Conservation (phyloP, 2,329 filamentous ascomycete genomes). For the Trichoderma koningii region DNA sequence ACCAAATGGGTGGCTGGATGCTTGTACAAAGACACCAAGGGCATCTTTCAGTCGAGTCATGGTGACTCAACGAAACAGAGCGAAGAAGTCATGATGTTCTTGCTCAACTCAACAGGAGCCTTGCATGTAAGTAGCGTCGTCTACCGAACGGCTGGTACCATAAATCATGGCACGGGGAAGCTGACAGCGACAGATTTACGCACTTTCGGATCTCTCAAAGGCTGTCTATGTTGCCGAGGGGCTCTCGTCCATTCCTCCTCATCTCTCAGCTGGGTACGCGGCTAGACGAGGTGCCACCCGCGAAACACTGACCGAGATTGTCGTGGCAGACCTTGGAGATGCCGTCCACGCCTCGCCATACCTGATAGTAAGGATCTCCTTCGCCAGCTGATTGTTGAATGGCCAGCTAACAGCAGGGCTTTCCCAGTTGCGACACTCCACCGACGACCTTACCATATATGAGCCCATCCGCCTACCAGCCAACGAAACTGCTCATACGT, state of each 20-base stretch:
- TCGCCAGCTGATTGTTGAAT: neutral
- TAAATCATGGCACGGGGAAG: neutral
- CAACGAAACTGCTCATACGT: constrained; percentile 41
- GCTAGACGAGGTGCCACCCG: constrained; percentile 69
- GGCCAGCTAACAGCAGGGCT: neutral
- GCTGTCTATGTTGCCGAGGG: constrained; percentile 75
- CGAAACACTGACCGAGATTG: constrained; percentile 74
- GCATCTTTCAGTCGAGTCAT: constrained; percentile 52
- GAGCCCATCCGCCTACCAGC: constrained; percentile 66
- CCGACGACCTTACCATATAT: constrained; percentile 85
- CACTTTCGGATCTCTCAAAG: constrained; percentile 70
- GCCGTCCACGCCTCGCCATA: constrained; percentile 69
- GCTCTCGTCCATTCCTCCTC: constrained; percentile 74
- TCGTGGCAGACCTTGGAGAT: constrained; percentile 85
- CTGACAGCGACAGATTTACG: constrained; percentile 62
- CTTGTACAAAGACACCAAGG: constrained; percentile 70
- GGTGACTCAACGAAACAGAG: constrained; percentile 45
- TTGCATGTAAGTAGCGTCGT: constrained; percentile 62
- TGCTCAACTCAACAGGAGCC: constrained; percentile 74
- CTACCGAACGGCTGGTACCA: neutral
- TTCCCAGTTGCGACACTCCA: constrained; percentile 69
- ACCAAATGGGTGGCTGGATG: constrained; percentile 83
- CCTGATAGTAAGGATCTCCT: constrained; percentile 65
- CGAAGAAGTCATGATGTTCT: constrained; percentile 68
- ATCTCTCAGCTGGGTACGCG: constrained; percentile 70